Base-by-base conservation (phyloP, 805 yeast genomes). In the Wickerhamomyces ciferrii region DNA sequence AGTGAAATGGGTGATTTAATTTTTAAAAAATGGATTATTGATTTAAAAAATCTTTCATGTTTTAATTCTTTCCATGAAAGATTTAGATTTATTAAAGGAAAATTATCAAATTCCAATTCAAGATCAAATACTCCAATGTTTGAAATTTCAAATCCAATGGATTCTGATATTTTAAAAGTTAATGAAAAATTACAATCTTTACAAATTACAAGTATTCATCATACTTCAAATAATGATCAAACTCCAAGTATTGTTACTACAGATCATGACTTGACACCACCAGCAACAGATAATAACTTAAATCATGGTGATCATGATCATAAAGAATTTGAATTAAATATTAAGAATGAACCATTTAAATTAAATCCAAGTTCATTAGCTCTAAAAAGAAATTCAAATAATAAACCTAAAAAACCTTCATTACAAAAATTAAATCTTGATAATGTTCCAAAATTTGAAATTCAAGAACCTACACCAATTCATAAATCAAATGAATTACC, bases 1-100 rank as follows among this genome's bases (percentile, higher is more conserved):
- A 83, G 90, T 11, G 91, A 86, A 58, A 78, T 86, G 45, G 81
- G 81, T 54, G 84, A 79, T 41, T 64, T 72, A 17, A 76, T 72
- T 39, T 92, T 98, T 96, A 86, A 78, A 63, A 78, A 78, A 53
- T 95, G 87, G 66, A 72, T 94, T 51, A 78, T 81, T 60, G 74
- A 73, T 43, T 70, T 90, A 53, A 84, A 92, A 1, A 67, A 75
- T 14, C 71, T 85, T 51, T 72, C 84, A 19, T 76, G 79, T 13
- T 58, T 58, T 43, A 49, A 56, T 41, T 36, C 51, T 0, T 49
- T 55, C 36, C 25, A 36, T 7, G 62, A 59, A 27, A 48, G 62
- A 37, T 42, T 19, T 17, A 34, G 45, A 11, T 58, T 50, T 31
- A 47, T 27, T 23, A 49, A 8, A 23, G 43, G 9, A 37, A 46